Percentiles rank a stretch among this genome's conserved stretches.
These are phyloP conservation scores for Yarrowia sp. DNA, from an alignment of 805 yeast species.

Conservation along the genomic window DNA sequence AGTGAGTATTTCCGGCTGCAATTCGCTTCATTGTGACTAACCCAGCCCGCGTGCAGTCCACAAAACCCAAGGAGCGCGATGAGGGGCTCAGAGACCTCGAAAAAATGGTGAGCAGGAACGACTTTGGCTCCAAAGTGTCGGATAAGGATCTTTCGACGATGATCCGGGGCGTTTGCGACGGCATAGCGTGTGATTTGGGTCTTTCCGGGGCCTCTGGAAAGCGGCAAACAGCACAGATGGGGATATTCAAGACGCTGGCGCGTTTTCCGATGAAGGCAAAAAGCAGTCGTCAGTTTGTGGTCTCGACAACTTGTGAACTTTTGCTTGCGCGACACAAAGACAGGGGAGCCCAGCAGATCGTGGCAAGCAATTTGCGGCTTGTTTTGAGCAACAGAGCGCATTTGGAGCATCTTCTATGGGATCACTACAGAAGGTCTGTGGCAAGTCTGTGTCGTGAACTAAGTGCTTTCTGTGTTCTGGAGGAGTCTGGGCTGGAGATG, in stretches of 20 bases:
- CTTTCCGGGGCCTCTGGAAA: neutral
- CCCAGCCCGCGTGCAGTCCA: conserved; percentile 17
- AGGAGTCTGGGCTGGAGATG: neutral
- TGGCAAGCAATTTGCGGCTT: neutral
- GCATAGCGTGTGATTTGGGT: neutral
- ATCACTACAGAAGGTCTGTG: neutral
- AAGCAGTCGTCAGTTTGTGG: neutral
- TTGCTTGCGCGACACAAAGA: neutral
- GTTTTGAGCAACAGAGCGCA: neutral
- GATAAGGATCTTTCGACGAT: conserved; percentile 9
- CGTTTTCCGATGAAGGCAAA: neutral
- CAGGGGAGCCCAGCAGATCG: neutral
- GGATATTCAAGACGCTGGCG: neutral
- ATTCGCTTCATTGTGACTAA: neutral
- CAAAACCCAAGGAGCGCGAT: neutral
- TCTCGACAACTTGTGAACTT: neutral
- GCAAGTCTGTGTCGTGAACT: neutral
- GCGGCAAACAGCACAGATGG: neutral
- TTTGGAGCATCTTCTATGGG: conserved; percentile 5
- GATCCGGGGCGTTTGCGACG: neutral
- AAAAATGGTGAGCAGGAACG: neutral
- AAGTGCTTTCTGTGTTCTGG: neutral
- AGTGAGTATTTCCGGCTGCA: neutral
- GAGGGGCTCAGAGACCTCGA: conserved; percentile 10
- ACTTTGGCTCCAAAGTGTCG: neutral